phyloP scores from a whole-genome alignment of 208 protist species.

The Wallacemonas sp. region DNA sequence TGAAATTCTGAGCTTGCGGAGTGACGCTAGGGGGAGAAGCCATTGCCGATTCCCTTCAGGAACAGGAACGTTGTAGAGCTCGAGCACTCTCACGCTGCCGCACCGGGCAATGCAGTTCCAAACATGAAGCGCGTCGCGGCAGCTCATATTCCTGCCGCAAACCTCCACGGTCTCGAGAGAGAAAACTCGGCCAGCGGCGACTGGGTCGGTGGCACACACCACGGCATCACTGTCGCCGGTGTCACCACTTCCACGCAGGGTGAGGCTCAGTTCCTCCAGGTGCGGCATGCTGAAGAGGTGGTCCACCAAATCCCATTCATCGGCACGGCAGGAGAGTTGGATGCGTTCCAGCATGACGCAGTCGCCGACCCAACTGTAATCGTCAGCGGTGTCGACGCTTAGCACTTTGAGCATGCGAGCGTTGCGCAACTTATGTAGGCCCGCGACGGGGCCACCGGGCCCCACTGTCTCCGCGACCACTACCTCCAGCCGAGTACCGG shows the following conservation, averaged over 20 bases:
- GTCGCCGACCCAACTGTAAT: not conserved
- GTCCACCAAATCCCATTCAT: not conserved
- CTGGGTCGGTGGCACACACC: not conserved
- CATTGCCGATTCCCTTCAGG: not conserved
- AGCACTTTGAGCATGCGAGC: conserved; percentile 3
- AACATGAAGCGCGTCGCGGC: not conserved
- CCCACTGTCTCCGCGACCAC: not conserved
- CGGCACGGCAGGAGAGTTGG: not conserved
- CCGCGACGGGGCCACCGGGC: not conserved
- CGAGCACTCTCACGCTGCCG: not conserved
- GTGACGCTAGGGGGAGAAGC: not conserved
- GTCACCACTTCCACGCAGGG: not conserved
- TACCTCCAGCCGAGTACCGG: not conserved
- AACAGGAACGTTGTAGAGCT: not conserved
- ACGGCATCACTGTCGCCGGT: not conserved
- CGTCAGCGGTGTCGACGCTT: not conserved
- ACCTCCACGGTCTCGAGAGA: not conserved
- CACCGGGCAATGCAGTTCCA: not conserved
- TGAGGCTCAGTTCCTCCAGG: not conserved
- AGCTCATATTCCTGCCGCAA: not conserved
- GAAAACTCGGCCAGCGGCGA: not conserved
- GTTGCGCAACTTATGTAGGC: not conserved
- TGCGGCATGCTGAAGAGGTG: not conserved
- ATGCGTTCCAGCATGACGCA: conserved; percentile 11
- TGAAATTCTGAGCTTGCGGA: not conserved